Conservation (phyloP, 495 filamentous ascomycete genomes). For the Podospora pseudopauciseta region DNA sequence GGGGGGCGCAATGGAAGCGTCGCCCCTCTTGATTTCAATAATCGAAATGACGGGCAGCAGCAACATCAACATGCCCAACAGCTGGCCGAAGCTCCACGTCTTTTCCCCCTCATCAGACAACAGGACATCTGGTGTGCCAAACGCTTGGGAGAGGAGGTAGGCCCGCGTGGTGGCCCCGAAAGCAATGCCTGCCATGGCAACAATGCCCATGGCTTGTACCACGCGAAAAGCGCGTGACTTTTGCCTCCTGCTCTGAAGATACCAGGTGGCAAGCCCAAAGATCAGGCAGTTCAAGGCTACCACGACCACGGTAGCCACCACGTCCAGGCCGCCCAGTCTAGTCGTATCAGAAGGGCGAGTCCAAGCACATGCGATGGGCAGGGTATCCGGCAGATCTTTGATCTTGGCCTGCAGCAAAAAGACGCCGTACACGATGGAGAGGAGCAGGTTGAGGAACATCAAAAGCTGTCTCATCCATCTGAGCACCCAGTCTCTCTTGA, state of each 20-base stretch:
- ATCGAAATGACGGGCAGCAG: conserved; percentile 51
- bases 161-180: conserved; percentile 49
- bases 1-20: conserved; percentile 44
- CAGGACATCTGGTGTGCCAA: conserved; percentile 40
- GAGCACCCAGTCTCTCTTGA: conserved; percentile 58
- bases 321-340: conserved; percentile 39
- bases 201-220: conserved; percentile 45
- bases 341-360: conserved; percentile 13
- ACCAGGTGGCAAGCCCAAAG: conserved; percentile 53
- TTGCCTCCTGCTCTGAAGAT: conserved; percentile 47
- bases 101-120: conserved; percentile 49
- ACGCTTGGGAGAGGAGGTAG: conserved; percentile 50
- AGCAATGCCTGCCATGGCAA: conserved; percentile 48
- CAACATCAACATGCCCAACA: conserved; percentile 52
- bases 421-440: conserved; percentile 48
- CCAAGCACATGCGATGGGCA: conserved; percentile 56
- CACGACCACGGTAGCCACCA: conserved; percentile 50
- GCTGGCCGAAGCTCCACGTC: conserved; percentile 57
- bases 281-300: conserved; percentile 48
- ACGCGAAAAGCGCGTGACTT: conserved; percentile 39
- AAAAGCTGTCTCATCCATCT: conserved; percentile 57
- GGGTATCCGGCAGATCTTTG: conserved; percentile 43
- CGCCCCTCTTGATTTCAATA: conserved; percentile 54
- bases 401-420: conserved; percentile 47
- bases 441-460: conserved; percentile 56